phyloP scores from a whole-genome alignment of 2,329 filamentous ascomycete genomes.

The Rhynchosporium graminicola region DNA sequence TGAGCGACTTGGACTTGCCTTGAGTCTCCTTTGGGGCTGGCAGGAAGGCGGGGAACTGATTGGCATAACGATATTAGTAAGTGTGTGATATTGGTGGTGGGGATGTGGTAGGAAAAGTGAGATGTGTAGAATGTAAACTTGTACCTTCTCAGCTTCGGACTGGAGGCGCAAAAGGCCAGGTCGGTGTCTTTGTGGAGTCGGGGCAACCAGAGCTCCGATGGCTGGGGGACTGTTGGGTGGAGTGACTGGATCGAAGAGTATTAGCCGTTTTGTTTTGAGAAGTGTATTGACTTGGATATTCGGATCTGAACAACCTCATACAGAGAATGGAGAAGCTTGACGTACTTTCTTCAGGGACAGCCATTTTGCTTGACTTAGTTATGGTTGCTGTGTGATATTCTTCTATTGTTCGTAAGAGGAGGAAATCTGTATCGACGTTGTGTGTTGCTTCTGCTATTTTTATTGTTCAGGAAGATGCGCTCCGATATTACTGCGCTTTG shows the following conservation, averaged over 20 bases:
- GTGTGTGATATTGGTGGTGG: not conserved
- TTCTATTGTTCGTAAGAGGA: not conserved
- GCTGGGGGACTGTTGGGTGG: not conserved
- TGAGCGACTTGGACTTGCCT: slow-evolving; percentile 22
- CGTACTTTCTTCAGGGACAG: not conserved
- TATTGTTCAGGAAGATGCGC: not conserved
- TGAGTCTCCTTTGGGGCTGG: not conserved
- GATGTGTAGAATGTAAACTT: not conserved
- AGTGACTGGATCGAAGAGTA: not conserved
- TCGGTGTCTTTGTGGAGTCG: not conserved
- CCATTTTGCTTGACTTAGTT: not conserved
- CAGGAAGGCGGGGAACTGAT: slow-evolving; percentile 1
- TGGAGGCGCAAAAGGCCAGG: not conserved
- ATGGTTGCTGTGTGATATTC: not conserved
- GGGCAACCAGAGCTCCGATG: not conserved
- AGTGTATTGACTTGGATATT: not conserved
- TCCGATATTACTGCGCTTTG: not conserved
- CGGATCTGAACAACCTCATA: not conserved
- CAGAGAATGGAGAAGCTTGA: not conserved
- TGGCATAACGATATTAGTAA: not conserved
- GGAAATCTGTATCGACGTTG: not conserved
- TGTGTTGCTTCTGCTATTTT: not conserved
- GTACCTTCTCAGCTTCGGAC: slow-evolving; percentile 17
- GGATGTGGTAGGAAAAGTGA: not conserved
- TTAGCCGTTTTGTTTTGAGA: not conserved